phyloP scores from a whole-genome alignment of 768 basidiomycete species.

The Boletales sp. region DNA sequence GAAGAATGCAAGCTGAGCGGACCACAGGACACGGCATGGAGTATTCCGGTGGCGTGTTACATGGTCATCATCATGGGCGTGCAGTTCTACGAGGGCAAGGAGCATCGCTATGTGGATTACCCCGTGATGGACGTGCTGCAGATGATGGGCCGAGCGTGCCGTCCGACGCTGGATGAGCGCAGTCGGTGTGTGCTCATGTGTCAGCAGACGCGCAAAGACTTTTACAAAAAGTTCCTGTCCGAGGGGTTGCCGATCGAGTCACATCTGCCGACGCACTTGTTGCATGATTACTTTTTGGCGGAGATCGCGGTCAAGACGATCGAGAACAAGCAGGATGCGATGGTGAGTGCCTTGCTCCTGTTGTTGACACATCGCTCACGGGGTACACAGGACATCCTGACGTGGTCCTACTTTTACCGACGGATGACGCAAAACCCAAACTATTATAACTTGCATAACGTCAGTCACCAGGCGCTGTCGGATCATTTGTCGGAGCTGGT shows the following conservation, averaged over 20 bases:
- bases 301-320: constrained; percentile 99
- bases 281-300: constrained; percentile 97
- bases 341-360: constrained; percentile 47
- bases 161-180: constrained; percentile 81
- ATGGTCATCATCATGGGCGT: constrained; percentile 99
- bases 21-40: constrained; percentile 90
- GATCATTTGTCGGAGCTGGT: constrained; percentile 96
- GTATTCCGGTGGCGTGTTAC: constrained; percentile 86
- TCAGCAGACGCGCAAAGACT: constrained; percentile 96
- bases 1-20: too few relatives aligned
- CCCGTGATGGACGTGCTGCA: constrained; percentile 98
- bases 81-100: constrained; percentile 93
- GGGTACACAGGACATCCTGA: constrained; percentile 76
- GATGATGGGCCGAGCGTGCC: constrained; percentile 99
- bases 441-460: constrained; percentile 92
- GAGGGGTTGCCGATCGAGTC: constrained; percentile 99
- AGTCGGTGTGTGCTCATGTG: constrained; percentile 97
- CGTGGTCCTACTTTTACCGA: constrained; percentile 98
- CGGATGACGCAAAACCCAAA: constrained; percentile 98
- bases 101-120: constrained; percentile 97
- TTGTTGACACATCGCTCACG: background rate
- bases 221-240: constrained; percentile 97
- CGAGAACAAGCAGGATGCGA: constrained; percentile 97
- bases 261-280: constrained; percentile 80
- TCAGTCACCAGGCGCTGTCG: constrained; percentile 91